These are phyloP conservation scores for Acanthamoeba castellanii DNA, from an alignment of 208 protist species.

Conservation along the genomic window DNA sequence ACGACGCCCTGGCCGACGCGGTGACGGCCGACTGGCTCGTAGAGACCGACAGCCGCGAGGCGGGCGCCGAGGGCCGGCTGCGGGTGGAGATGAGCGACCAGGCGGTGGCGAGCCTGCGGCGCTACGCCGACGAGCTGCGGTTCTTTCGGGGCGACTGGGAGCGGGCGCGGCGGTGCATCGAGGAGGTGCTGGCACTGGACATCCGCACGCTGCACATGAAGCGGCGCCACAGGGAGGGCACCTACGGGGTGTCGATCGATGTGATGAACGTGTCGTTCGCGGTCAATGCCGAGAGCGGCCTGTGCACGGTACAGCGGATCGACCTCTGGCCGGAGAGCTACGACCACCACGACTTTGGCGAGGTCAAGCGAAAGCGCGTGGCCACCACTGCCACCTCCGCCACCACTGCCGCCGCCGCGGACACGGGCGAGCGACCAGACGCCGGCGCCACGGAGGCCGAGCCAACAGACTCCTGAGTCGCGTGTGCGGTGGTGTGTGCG, in stretches of 20 bases:
- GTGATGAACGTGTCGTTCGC: constrained; percentile 3
- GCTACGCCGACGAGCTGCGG: not conserved
- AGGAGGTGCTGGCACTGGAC: constrained; percentile 52
- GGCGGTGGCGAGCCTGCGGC: not conserved
- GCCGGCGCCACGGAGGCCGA: too few relatives aligned
- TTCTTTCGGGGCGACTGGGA: constrained; percentile 42
- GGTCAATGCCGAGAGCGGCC: not conserved
- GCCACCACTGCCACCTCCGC: too few relatives aligned
- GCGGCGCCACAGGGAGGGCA: not conserved
- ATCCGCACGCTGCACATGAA: constrained; percentile 59
- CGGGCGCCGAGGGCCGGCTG: not conserved
- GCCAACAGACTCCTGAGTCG: too few relatives aligned
- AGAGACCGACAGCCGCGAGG: not conserved
- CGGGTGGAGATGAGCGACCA: not conserved
- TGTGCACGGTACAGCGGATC: constrained; percentile 6
- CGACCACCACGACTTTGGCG: constrained; percentile 26
- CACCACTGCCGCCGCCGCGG: not conserved
- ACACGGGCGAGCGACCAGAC: too few relatives aligned
- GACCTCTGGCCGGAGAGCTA: constrained; percentile 56
- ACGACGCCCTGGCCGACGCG: constrained; percentile 74
- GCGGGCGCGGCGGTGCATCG: constrained; percentile 23
- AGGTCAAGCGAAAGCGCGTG: constrained; percentile 19
- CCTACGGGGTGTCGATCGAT: constrained; percentile 39
- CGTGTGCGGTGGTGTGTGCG: too few relatives aligned
- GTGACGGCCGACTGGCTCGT: constrained; percentile 4